phyloP scores from a whole-genome alignment of 1,284 basidiomycete species.

The Austroboletus novae-zelandiae region DNA sequence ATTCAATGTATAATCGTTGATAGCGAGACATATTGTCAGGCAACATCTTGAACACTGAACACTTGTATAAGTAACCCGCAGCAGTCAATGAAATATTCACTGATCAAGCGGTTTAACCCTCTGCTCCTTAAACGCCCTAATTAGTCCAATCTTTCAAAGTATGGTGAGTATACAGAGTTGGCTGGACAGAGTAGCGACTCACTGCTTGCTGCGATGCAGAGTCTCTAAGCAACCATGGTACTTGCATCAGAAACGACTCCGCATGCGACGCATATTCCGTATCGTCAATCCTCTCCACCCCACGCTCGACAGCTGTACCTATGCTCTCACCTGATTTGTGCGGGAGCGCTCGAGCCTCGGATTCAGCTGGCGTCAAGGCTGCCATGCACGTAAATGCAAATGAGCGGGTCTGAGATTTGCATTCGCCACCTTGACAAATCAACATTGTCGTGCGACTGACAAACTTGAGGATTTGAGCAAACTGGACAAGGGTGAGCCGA shows the following conservation, averaged over 20 bases:
- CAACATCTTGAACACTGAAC: too few relatives aligned
- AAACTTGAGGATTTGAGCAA: constrained; percentile 10
- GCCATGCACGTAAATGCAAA: constrained; percentile 15
- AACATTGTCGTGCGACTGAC: constrained; percentile 6
- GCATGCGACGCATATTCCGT: constrained; percentile 5
- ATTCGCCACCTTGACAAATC: neutral
- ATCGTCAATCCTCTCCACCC: constrained; percentile 1
- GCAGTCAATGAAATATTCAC: too few relatives aligned
- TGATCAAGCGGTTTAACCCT: too few relatives aligned
- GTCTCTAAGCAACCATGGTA: constrained; percentile 4
- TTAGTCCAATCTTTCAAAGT: neutral
- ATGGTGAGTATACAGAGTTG: neutral
- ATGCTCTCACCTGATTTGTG: neutral
- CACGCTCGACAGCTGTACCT: neutral
- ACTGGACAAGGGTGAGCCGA: constrained; percentile 6
- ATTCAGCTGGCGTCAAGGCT: constrained; percentile 3
- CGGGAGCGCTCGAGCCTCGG: constrained; percentile 2
- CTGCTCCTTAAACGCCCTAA: neutral
- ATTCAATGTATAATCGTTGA: too few relatives aligned
- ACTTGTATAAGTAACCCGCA: too few relatives aligned
- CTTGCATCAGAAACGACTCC: neutral
- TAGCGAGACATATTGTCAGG: too few relatives aligned
- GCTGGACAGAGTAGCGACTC: neutral
- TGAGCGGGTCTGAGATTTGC: constrained; percentile 10
- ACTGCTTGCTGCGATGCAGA: neutral